These are phyloP conservation scores for Backusella westeae DNA, from an alignment of 192 early-diverging fungal genomes.

Conservation along the genomic window DNA sequence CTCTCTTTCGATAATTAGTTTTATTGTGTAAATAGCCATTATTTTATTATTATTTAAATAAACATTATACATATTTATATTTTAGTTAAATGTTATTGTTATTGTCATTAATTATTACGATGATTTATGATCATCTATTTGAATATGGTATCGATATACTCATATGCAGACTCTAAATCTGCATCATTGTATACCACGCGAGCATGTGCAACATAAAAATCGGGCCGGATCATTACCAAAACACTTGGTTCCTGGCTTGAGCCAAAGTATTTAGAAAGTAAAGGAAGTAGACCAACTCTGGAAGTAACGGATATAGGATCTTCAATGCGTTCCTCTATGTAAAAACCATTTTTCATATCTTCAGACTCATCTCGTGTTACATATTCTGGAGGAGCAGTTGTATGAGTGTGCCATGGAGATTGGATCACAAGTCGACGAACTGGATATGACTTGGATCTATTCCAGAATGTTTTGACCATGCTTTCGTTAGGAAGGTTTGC, in stretches of 20 bases:
- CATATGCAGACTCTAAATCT: neutral
- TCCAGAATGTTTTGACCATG: neutral
- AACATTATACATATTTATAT: neutral
- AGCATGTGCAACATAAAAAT: slow-evolving; percentile 24
- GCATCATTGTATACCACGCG: neutral
- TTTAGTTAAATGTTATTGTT: neutral
- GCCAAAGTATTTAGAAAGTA: neutral
- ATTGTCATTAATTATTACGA: neutral
- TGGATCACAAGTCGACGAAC: neutral
- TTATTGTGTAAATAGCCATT: neutral
- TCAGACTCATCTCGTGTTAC: neutral
- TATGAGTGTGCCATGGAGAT: slow-evolving; percentile 10
- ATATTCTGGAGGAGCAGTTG: neutral
- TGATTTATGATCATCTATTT: neutral
- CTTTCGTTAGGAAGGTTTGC: neutral
- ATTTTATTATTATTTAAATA: neutral
- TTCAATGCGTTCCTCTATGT: neutral
- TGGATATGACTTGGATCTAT: neutral
- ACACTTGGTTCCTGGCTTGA: neutral
- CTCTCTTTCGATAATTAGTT: neutral
- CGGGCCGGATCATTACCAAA: slow-evolving; percentile 28
- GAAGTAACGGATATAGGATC: neutral
- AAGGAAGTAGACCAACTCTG: neutral
- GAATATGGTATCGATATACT: neutral
- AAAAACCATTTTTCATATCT: neutral